Conservation (phyloP, 805 yeast genomes). For the Cyberlindnera xishuangbannaensis region DNA sequence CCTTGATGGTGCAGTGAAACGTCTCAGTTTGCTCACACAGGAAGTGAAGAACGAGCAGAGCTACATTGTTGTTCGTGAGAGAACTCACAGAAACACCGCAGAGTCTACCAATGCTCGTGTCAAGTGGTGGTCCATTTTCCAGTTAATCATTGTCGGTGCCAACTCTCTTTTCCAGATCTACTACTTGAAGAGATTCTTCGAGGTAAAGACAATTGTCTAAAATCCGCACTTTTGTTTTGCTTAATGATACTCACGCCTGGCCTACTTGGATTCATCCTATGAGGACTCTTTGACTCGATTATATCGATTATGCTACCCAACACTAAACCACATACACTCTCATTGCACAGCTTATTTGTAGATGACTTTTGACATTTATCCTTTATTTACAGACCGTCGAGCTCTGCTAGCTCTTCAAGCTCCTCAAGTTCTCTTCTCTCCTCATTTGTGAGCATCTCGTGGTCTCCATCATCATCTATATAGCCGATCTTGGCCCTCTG, state of each 20-base stretch:
- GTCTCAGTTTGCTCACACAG: constrained; percentile 66
- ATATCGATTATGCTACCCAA: too few relatives aligned
- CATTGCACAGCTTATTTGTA: too few relatives aligned
- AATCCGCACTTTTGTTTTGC: too few relatives aligned
- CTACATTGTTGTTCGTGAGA: constrained; percentile 91
- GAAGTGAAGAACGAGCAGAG: constrained; percentile 89
- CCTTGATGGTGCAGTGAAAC: constrained; percentile 77
- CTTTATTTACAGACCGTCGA: too few relatives aligned
- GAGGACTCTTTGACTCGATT: too few relatives aligned
- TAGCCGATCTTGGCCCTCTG: constrained; percentile 11
- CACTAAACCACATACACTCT: too few relatives aligned
- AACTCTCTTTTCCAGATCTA: constrained; percentile 92
- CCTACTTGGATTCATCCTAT: too few relatives aligned
- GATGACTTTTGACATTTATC: too few relatives aligned
- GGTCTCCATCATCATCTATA: constrained; percentile 24
- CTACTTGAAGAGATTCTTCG: constrained; percentile 91
- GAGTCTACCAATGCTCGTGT: constrained; percentile 96
- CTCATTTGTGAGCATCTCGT: constrained; percentile 21
- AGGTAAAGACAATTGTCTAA: constrained; percentile 84
- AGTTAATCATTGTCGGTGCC: constrained; percentile 74
- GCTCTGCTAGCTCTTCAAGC: too few relatives aligned
- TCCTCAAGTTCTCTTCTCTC: constrained; percentile 23
- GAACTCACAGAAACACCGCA: constrained; percentile 97
- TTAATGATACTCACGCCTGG: too few relatives aligned
- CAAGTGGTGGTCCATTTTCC: constrained; percentile 96